Conservation (phyloP, 768 basidiomycete species). For the Trametes villosa region DNA sequence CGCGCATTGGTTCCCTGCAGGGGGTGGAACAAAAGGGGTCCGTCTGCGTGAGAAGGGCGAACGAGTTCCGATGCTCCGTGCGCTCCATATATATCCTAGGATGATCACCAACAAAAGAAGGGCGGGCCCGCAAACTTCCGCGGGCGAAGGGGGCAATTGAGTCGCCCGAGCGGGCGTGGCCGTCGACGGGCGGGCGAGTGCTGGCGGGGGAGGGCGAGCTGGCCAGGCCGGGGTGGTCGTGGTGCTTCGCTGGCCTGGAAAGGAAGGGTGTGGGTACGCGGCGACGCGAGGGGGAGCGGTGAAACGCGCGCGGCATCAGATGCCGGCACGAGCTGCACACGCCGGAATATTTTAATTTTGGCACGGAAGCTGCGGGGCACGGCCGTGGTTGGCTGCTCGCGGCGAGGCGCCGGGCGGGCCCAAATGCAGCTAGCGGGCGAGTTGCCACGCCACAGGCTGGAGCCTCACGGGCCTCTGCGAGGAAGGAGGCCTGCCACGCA, state of each 20-base stretch:
- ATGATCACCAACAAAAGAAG: constrained; percentile 27
- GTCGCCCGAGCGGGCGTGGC: constrained; percentile 5
- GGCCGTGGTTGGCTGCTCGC: constrained; percentile 12
- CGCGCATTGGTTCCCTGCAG: background rate
- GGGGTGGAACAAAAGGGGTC: constrained; percentile 21
- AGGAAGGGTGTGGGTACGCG: constrained; percentile 18
- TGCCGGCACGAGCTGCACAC: constrained; percentile 24
- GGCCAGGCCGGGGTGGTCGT: constrained; percentile 4
- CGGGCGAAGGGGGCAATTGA: constrained; percentile 6
- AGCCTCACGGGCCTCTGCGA: too few species aligned
- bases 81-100: constrained; percentile 22
- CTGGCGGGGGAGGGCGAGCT: constrained; percentile 9
- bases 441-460: constrained; percentile 21
- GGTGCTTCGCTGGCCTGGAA: constrained; percentile 7
- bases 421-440: constrained; percentile 19
- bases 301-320: constrained; percentile 31
- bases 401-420: constrained; percentile 14
- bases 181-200: constrained; percentile 1
- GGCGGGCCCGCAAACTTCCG: constrained; percentile 16
- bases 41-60: constrained; percentile 15
- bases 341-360: constrained; percentile 22
- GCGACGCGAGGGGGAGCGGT: constrained; percentile 15
- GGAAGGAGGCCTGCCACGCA: constrained; percentile 13
- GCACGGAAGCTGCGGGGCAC: constrained; percentile 2
- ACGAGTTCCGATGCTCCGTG: constrained; percentile 21